Base-by-base conservation (phyloP, 371 early-diverging fungal genomes). In the Mortierella sp. region DNA sequence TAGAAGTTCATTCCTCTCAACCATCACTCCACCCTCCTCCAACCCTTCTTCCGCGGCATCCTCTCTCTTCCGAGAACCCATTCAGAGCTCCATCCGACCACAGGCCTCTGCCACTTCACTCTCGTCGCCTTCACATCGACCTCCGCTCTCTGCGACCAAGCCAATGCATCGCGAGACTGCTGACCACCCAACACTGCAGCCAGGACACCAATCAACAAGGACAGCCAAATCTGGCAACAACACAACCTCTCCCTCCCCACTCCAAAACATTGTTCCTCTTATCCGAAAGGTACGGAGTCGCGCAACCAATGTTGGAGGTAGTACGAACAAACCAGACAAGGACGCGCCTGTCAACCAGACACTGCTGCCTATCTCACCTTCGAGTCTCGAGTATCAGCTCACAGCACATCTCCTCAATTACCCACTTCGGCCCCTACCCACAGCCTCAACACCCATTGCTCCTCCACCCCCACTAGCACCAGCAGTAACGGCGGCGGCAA, bases 1-100 rank as follows among this genome's bases (percentile, higher is more conserved):
- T 77, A 63, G 77, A 71, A 48, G 52, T n/a, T 77, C 77, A 51
- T 65, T 71, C 72, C 72, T 77, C 72, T 77, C 77, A 43, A 77
- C 77, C 66, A 77, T 77, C 62, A 77, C 77, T 26, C 77, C 77
- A 26, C 77, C 77, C 5, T 77, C 77, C 14, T 56, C 77, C 7
- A 68, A 57, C n/a, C 68, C 77, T 6, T 72, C 77, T 23, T 77
- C 77, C 0, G 66, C 63, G 4, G 68, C 77, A 3, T 77, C 77
- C n/a, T 77, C 77, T 37, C 68, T 77, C 62, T 77, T 66, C 52
- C 64, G 50, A n/a, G 72, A 77, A 25, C 57, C 62, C 57, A 37
- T 57, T 9, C 37, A 37, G 37, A 9, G 5, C 37, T 5, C 37
- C 9, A 9, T 9, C 37, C 37, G 37, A 9, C 9, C 37, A 37